These are phyloP conservation scores for Saccharomyces hybrid DNA, from an alignment of 1,139 yeast species.

Conservation along the genomic window DNA sequence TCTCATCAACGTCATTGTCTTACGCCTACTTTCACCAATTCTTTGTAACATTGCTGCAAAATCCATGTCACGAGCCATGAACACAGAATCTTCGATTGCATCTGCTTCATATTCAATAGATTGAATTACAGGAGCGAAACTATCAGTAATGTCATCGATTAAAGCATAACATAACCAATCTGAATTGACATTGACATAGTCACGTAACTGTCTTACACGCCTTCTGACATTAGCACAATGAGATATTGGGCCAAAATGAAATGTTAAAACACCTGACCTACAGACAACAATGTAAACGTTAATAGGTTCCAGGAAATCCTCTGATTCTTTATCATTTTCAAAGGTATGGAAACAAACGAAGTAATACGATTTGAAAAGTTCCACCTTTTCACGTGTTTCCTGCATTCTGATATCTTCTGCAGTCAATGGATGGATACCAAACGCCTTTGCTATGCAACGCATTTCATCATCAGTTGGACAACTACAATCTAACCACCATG, in stretches of 20 bases:
- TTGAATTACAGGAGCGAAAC: slow-evolving; percentile 84
- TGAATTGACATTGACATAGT: slow-evolving; percentile 77
- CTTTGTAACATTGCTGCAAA: slow-evolving; percentile 66
- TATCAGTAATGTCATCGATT: slow-evolving; percentile 90
- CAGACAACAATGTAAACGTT: slow-evolving; percentile 85
- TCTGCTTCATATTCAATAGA: slow-evolving; percentile 87
- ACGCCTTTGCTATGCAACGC: slow-evolving; percentile 58
- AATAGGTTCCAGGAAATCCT: slow-evolving; percentile 79
- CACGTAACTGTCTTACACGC: slow-evolving; percentile 84
- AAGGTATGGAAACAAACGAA: slow-evolving; percentile 80
- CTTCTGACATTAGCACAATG: slow-evolving; percentile 86
- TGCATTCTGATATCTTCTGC: slow-evolving; percentile 82
- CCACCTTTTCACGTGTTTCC: slow-evolving; percentile 81
- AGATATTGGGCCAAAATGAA: slow-evolving; percentile 74
- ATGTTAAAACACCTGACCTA: slow-evolving; percentile 73
- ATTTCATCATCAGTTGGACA: slow-evolving; percentile 66
- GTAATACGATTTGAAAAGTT: slow-evolving; percentile 64
- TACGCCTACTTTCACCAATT: slow-evolving; percentile 83
- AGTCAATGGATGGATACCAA: slow-evolving; percentile 78
- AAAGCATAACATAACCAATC: slow-evolving; percentile 94
- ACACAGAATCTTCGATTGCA: slow-evolving; percentile 80
- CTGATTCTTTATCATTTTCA: slow-evolving; percentile 68
- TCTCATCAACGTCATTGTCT: slow-evolving; percentile 89
- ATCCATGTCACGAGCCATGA: slow-evolving; percentile 54
- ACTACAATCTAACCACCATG: slow-evolving; percentile 74